These are phyloP conservation scores for Alternaria arbusti DNA, from an alignment of 2,329 filamentous ascomycete species.

Conservation along the genomic window DNA sequence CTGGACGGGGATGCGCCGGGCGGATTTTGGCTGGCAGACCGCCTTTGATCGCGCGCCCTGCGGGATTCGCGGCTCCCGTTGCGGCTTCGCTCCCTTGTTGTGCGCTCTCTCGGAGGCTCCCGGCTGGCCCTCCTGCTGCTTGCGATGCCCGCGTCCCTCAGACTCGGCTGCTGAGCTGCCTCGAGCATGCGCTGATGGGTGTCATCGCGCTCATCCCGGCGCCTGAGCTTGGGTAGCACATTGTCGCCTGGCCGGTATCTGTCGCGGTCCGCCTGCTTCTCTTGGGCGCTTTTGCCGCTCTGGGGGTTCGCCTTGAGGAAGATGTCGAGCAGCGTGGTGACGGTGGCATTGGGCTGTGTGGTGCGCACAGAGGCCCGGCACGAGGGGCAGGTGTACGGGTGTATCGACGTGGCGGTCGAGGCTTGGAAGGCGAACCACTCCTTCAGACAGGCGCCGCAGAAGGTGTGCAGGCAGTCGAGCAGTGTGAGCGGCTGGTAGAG, in stretches of 20 bases:
- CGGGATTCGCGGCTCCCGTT: constrained; percentile 46
- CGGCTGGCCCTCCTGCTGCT: constrained; percentile 50
- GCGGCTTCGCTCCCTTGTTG: constrained; percentile 46
- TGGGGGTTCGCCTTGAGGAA: constrained; percentile 80
- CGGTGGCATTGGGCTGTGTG: constrained; percentile 87
- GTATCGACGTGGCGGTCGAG: constrained; percentile 59
- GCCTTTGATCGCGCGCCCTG: constrained; percentile 30
- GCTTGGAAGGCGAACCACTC: constrained; percentile 93
- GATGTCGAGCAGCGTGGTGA: constrained; percentile 89
- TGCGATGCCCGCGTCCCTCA: constrained; percentile 69
- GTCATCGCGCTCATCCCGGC: constrained; percentile 61
- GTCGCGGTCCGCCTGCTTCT: constrained; percentile 76
- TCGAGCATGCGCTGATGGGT: constrained; percentile 74
- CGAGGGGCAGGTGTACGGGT: constrained; percentile 85
- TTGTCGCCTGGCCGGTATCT: constrained; percentile 84
- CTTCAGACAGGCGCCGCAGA: constrained; percentile 92
- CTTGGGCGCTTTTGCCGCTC: constrained; percentile 70
- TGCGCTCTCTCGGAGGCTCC: constrained; percentile 38
- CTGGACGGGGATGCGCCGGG: constrained; percentile 28
- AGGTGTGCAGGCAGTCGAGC: constrained; percentile 93
- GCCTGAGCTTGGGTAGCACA: constrained; percentile 70
- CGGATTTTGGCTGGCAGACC: constrained; percentile 35
- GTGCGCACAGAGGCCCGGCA: constrained; percentile 87
- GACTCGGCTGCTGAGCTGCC: constrained; percentile 74
- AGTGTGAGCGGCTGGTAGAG: constrained; percentile 89